Conservation (phyloP, 805 yeast genomes). For the Torulaspora microellipsoides region DNA sequence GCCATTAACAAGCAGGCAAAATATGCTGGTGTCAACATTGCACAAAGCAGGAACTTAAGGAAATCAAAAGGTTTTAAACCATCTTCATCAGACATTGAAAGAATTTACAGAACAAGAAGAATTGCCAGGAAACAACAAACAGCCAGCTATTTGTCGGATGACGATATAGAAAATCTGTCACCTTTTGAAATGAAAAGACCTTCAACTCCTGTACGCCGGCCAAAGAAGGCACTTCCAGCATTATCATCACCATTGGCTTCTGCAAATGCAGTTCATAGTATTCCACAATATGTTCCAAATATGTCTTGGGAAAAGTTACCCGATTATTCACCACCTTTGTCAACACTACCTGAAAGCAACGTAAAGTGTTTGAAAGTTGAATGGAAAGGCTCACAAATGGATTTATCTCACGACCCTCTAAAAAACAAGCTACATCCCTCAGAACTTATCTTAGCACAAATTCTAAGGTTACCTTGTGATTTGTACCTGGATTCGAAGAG, state of each 20-base stretch:
- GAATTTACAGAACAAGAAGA: slow-evolving; percentile 21
- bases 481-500: slow-evolving; percentile 78
- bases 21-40: not conserved
- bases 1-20: not conserved
- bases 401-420: slow-evolving; percentile 72
- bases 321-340: slow-evolving; percentile 73
- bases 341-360: slow-evolving; percentile 58
- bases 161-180: slow-evolving; percentile 7
- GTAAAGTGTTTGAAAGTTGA: slow-evolving; percentile 77
- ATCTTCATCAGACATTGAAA: slow-evolving; percentile 16
- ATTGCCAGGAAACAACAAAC: slow-evolving; percentile 11
- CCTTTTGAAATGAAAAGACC: slow-evolving; percentile 16
- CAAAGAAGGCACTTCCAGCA: slow-evolving; percentile 21
- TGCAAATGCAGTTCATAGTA: slow-evolving; percentile 24
- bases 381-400: slow-evolving; percentile 99
- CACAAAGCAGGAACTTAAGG: not conserved
- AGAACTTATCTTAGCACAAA: slow-evolving; percentile 79
- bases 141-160: slow-evolving; percentile 5
- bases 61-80: slow-evolving; percentile 3
- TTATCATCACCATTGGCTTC: slow-evolving; percentile 33
- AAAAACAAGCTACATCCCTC: slow-evolving; percentile 79
- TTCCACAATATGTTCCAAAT: slow-evolving; percentile 39
- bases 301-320: slow-evolving; percentile 67
- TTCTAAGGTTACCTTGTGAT: slow-evolving; percentile 82
- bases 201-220: slow-evolving; percentile 24